Base-by-base conservation (phyloP, 2,329 filamentous ascomycete genomes). In the Ascochyta rabiei region DNA sequence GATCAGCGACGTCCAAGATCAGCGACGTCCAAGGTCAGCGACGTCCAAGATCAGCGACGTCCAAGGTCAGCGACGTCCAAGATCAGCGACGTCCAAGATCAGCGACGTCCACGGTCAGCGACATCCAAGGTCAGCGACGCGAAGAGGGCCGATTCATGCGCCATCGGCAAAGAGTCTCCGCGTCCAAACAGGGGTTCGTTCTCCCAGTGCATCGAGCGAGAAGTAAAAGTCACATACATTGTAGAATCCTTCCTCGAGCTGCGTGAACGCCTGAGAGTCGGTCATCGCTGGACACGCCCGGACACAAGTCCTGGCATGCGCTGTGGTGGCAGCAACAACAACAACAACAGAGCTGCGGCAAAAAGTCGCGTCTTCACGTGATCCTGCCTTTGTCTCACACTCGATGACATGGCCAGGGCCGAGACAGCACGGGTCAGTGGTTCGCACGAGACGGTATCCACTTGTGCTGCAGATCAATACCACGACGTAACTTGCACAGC, bases 211-310 rank as follows among this genome's bases (percentile, higher is more conserved):
- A 19, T 57, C 62, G 55, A 46, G 62, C n/a, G n/a, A n/a, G n/a
- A n/a, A n/a, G 57, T 12, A 58, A 67, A 13, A 13, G 28, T 34
- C 15, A n/a, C 72, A 73, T 64, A 74, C 72, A 67, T 74, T 63
- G 56, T 70, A 74, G 30, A 69, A 48, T 12, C 60, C 38, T 8
- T 75, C 71, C 9, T 57, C 61, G 45, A 75, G 61, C 60, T 63
- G 51, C 1, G 67, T 64, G 37, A 50, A 61, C 15, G 63, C 62
- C 58, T 74, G 64, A 42, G 66, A 71, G 48, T 73, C 68, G 38
- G 63, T 63, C 70, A 74, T 74, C 24, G 52, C n/a, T 16, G 28
- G 16, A 40, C n/a, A 50, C 38, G 45, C 49, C 49, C 33, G 41
- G 46, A 46, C 31, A 26, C 34, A 33, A 13, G 21, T 49, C 45